These are phyloP conservation scores for Calonectria pseudoreteaudii DNA, from an alignment of 2,329 filamentous ascomycete species.

Conservation along the genomic window DNA sequence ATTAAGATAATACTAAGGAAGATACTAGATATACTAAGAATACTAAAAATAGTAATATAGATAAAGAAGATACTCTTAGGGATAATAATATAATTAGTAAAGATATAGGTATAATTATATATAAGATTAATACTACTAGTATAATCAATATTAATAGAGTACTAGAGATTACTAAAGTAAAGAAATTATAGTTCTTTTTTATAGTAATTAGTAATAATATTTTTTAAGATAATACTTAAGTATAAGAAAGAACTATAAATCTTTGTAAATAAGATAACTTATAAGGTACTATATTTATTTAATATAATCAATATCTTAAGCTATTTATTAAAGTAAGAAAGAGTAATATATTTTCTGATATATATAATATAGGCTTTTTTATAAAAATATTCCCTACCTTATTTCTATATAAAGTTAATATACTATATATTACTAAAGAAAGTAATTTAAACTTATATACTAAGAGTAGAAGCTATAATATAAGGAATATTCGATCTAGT, in stretches of 20 bases:
- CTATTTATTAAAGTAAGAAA: slow-evolving; percentile 10
- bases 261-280: background rate
- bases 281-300: background rate
- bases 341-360: slow-evolving; percentile 11
- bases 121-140: background rate
- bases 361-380: slow-evolving; percentile 4
- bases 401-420: slow-evolving; percentile 1
- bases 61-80: background rate
- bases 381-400: slow-evolving; percentile 14
- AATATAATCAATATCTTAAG: background rate
- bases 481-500: background rate
- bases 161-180: background rate
- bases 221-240: background rate
- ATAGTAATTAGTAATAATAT: background rate
- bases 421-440: background rate
- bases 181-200: slow-evolving; percentile 6
- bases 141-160: too few relatives aligned
- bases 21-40: background rate
- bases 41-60: background rate
- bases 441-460: background rate
- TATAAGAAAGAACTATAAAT: background rate
- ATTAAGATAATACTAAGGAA: background rate
- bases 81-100: too few relatives aligned
- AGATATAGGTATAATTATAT: too few relatives aligned
- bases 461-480: background rate